Percentiles rank a stretch among this genome's conserved stretches.
Conservation (phyloP, 805 yeast species). For the Monosporozyma unispora region DNA sequence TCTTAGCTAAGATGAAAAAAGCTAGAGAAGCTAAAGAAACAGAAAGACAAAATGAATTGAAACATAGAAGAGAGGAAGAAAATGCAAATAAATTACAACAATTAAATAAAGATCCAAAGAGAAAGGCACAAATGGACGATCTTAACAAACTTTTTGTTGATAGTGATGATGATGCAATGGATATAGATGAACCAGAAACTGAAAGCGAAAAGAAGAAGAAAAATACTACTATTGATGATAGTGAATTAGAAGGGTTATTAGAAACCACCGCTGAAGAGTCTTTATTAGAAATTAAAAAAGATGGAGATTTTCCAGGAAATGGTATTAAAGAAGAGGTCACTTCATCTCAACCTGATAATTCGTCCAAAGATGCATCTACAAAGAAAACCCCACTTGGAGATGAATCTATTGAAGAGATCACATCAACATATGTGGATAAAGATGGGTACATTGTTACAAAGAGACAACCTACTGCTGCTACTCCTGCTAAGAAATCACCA, state of each 20-base stretch:
- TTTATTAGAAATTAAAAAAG: constrained; percentile 12
- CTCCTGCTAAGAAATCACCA: constrained; percentile 10
- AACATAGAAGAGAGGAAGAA: constrained; percentile 18
- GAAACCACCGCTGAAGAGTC: constrained; percentile 30
- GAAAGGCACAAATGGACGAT: constrained; percentile 24
- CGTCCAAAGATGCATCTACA: neutral
- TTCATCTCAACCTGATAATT: neutral
- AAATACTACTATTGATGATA: neutral
- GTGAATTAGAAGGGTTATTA: constrained; percentile 23
- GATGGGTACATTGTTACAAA: constrained; percentile 30
- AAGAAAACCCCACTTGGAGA: constrained; percentile 5
- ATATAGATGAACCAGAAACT: neutral
- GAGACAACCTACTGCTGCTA: constrained; percentile 9
- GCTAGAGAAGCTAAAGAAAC: constrained; percentile 26
- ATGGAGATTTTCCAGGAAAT: neutral
- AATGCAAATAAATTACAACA: constrained; percentile 4
- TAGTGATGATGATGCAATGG: constrained; percentile 19
- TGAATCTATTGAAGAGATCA: constrained; percentile 1
- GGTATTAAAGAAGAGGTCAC: neutral
- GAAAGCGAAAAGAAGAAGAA: neutral
- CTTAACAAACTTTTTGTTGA: constrained; percentile 23
- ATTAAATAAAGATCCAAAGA: constrained; percentile 17
- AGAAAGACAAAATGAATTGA: constrained; percentile 21
- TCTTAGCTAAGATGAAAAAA: constrained; percentile 26
- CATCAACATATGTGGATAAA: constrained; percentile 20